Base-by-base conservation (phyloP, 768 basidiomycete species). In the Auricularia auricula-judae region DNA sequence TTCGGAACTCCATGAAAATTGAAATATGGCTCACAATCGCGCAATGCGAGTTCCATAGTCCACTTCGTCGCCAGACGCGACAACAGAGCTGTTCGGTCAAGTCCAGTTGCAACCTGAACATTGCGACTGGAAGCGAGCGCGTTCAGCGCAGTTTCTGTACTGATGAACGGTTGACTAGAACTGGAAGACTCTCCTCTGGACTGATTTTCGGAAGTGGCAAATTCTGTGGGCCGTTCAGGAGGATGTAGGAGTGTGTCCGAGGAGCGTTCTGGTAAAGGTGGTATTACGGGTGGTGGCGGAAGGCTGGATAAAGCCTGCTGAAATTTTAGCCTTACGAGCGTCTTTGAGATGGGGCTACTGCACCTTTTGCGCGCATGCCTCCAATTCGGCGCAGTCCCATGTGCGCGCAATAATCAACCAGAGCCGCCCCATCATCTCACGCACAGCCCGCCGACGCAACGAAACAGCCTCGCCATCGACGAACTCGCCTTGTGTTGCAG, bases 21-120 rank as follows among this genome's bases (percentile, higher is more conserved):
- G 3, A 42, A 7, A 42, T 42, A 54, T n/a, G n/a, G 72, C 87
- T 78, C 75, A 94, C 94, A 88, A 65, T 90, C 85, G 69, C 79
- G 83, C 51, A 93, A 75, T 34, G 92, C 92, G 11, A 79, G 75
- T 63, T 92, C 85, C 7, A 88, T 82, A 3, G 87, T 84, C 94
- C 94, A 97, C 34, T 77, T 75, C 3, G 71, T 70, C 3, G 80
- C 79, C 35, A 92, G 76, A 60, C 84, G 80, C 44, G 80, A 80
- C 43, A 81, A 67, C 44, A 93, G 72, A 2, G 74, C 74, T 54
- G 84, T 77, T 62, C 78, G 77, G 68, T 91, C 86, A 65, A 89
- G 73, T 29, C 85, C 84, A 21, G 86, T 84, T 7, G 85, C 82
- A 64, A 83, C 81, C 68, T 86, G 87, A 2, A 91, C 80, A 34